phyloP scores from a whole-genome alignment of 495 filamentous ascomycete genomes.

The Podospora bellae-mahoneyi region DNA sequence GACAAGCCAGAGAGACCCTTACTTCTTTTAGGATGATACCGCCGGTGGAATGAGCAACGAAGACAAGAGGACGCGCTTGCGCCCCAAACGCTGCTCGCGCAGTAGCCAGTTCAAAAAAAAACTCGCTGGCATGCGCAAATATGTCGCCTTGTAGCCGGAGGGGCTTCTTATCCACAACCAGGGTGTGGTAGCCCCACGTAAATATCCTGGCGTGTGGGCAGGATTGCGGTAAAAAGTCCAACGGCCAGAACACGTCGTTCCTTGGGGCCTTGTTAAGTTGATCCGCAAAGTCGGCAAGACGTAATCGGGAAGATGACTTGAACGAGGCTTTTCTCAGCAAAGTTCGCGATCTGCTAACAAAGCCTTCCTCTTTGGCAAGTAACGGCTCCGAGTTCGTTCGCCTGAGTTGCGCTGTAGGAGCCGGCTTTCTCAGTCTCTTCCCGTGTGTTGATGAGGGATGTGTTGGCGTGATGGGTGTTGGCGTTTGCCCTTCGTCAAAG shows the following conservation, averaged over 20 bases:
- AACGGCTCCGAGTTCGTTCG: slow-evolving; percentile 23
- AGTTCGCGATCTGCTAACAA: slow-evolving; percentile 3
- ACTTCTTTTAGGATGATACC: slow-evolving; percentile 43
- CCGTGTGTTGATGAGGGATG: slow-evolving; percentile 10
- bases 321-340: slow-evolving; percentile 24
- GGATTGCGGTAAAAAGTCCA: slow-evolving; percentile 34
- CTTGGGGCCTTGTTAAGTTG: neutral
- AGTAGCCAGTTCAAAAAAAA: slow-evolving; percentile 30
- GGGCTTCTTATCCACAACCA: slow-evolving; percentile 29
- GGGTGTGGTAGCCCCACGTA: slow-evolving; percentile 39
- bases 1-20: neutral
- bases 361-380: slow-evolving; percentile 12
- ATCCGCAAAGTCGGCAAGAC: slow-evolving; percentile 16
- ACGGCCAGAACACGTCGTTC: slow-evolving; percentile 35
- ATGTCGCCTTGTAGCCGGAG: slow-evolving; percentile 32
- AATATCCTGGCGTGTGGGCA: slow-evolving; percentile 36
- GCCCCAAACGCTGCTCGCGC: slow-evolving; percentile 18
- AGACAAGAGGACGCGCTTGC: slow-evolving; percentile 28
- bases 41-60: slow-evolving; percentile 38
- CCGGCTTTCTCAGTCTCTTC: slow-evolving; percentile 22
- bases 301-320: slow-evolving; percentile 26
- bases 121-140: slow-evolving; percentile 33
- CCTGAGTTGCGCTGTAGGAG: slow-evolving; percentile 17
- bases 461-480: slow-evolving; percentile 17
- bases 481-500: slow-evolving; percentile 12